Conservation (phyloP, 2,329 filamentous ascomycete species). For the Fusarium concolor region DNA sequence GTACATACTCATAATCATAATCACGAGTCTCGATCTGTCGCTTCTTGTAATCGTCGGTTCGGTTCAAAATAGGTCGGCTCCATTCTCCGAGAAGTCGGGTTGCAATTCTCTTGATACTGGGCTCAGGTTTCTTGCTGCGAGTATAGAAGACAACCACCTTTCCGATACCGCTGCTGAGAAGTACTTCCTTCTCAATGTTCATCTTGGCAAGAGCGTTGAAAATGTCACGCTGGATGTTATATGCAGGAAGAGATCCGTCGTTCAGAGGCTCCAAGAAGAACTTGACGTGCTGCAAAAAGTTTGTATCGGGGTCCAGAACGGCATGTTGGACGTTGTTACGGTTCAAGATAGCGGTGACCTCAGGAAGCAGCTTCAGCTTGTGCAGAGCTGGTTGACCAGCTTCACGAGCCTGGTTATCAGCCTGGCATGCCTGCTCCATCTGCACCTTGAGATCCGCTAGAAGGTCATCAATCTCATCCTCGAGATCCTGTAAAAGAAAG, state of each 20-base stretch:
- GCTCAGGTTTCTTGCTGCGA: slow-evolving; percentile 89
- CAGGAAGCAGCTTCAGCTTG: slow-evolving; percentile 93
- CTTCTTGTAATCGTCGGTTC: slow-evolving; percentile 95
- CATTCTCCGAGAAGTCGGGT: slow-evolving; percentile 94
- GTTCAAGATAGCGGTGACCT: slow-evolving; percentile 89
- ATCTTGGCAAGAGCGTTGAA: slow-evolving; percentile 83
- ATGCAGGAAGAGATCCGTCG: slow-evolving; percentile 92
- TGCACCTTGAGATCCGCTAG: slow-evolving; percentile 87
- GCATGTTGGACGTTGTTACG: slow-evolving; percentile 87
- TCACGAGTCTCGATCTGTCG: slow-evolving; percentile 73
- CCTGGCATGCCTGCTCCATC: slow-evolving; percentile 91
- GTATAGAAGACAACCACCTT: slow-evolving; percentile 98
- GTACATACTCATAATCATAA: slow-evolving; percentile 70
- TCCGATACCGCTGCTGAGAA: slow-evolving; percentile 92
- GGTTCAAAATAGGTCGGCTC: slow-evolving; percentile 93
- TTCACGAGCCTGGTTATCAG: slow-evolving; percentile 85
- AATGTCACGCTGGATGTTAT: slow-evolving; percentile 96
- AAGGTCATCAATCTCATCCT: slow-evolving; percentile 89
- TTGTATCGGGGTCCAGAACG: slow-evolving; percentile 92
- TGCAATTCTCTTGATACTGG: slow-evolving; percentile 90
- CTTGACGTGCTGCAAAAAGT: slow-evolving; percentile 92
- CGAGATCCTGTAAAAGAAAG: slow-evolving; percentile 73
- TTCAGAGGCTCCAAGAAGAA: slow-evolving; percentile 97
- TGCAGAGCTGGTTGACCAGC: slow-evolving; percentile 84
- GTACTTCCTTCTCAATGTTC: slow-evolving; percentile 89